Evolutionary conservation across 129 eudicot species (phyloP), one percentile per base, ranked within the genome.

Genomic region (Dittrichia graveolens): DNA sequence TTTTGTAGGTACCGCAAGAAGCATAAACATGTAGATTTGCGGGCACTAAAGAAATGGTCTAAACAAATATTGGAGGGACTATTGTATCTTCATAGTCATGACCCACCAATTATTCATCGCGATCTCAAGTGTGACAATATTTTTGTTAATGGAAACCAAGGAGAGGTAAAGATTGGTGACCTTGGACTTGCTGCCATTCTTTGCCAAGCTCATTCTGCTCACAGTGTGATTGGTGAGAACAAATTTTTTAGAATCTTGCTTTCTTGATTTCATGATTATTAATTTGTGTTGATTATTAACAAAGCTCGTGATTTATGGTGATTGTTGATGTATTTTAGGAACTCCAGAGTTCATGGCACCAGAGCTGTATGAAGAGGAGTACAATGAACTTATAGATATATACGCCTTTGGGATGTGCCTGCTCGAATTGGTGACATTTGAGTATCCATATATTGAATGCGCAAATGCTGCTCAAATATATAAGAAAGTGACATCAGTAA

Each of bases 291-390:
- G 31, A 24, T 24, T 24, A 24, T 24, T 24, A 24, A 24, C 31
- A 24, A 24, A 24, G 31, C 61, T 18, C 4, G 47, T 38, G 45
- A 19, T 53, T 18, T 12, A 55, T 3, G 56, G 49, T 18, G 52
- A 71, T 14, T 47, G 37, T 42, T 24, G 8, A 12, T 14, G 45
- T 2, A 24, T 24, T 34, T 67, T 59, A 83, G 87, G 87, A 65
- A 83, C 87, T n/a, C 87, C 87, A 12, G 87, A 83, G 63, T 83
- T 83, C 74, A 78, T 78, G 87, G 87, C 87, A 63, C 87, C 87
- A 3, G 87, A 83, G 74, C 83, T 83, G n/a, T 80, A 84, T 62
- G 79, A 65, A 38, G 88, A 84, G 76, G 85, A 84, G 49, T 80
- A 84, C 56, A 84, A 83, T 54, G 88, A 83, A 73, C 74, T 84